Conservation (phyloP, 129 eudicot genomes). For the Artemisia argyi region DNA sequence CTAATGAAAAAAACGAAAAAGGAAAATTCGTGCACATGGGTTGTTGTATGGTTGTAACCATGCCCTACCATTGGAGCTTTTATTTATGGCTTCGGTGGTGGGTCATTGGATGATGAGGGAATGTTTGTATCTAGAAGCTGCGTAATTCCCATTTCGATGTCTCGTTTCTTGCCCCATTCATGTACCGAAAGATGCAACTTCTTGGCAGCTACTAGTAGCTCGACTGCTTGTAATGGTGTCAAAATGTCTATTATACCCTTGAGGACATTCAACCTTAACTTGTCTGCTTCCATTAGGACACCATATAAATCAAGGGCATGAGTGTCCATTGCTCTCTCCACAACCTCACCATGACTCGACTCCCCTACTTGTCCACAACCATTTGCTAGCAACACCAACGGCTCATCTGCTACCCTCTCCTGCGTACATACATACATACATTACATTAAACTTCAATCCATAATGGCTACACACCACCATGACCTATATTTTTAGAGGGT, state of each 20-base stretch:
- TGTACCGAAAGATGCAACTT: constrained; percentile 44
- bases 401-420: constrained; percentile 45
- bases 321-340: constrained; percentile 35
- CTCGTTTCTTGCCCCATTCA: constrained; percentile 41
- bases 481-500: too few species aligned
- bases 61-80: neutral
- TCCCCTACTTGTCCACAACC: constrained; percentile 13
- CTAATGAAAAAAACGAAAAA: neutral
- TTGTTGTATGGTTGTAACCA: neutral
- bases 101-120: constrained; percentile 1
- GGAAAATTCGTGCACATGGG: neutral
- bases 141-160: constrained; percentile 25
- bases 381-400: constrained; percentile 36
- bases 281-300: constrained; percentile 32
- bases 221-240: constrained; percentile 41
- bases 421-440: constrained; percentile 15
- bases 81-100: neutral
- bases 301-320: constrained; percentile 28
- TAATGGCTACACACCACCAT: too few species aligned
- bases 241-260: constrained; percentile 45
- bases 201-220: constrained; percentile 42
- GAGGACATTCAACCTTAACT: constrained; percentile 33
- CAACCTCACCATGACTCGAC: constrained; percentile 20
- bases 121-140: neutral
- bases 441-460: too few species aligned